These are phyloP conservation scores for Manihot esculenta DNA, from an alignment of 441 rosid species.

Conservation along the genomic window DNA sequence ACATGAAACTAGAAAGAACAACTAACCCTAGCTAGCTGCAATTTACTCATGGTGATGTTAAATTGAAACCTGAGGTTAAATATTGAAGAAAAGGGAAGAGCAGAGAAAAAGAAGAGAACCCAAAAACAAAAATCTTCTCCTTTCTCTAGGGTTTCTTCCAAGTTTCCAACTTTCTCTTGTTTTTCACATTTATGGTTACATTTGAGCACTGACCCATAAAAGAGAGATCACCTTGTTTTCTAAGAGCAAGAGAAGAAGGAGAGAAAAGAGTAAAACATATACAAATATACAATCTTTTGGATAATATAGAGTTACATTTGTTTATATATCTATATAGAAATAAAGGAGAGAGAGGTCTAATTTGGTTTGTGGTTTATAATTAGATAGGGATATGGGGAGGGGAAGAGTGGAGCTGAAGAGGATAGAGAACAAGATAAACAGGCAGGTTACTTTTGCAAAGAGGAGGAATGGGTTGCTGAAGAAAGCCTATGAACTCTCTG, in stretches of 20 bases:
- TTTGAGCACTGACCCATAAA: constrained; percentile 24
- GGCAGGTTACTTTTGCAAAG: constrained; percentile 91
- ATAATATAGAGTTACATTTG: background rate
- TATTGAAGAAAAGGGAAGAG: constrained; percentile 9
- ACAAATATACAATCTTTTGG: background rate
- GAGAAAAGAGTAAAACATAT: background rate
- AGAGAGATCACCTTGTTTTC: constrained; percentile 33
- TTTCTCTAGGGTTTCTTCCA: constrained; percentile 42
- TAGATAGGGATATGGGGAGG: constrained; percentile 54
- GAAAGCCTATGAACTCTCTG: constrained; percentile 87
- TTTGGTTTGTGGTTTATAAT: background rate
- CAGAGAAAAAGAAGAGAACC: constrained; percentile 17
- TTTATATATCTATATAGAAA: background rate
- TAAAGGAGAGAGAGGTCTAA: constrained; percentile 6
- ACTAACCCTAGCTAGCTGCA: constrained; percentile 46
- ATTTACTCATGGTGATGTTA: constrained; percentile 27
- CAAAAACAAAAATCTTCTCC: constrained; percentile 6
- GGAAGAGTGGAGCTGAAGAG: constrained; percentile 92
- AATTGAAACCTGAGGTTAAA: constrained; percentile 33
- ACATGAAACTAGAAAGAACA: constrained; percentile 41
- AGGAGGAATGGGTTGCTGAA: constrained; percentile 84
- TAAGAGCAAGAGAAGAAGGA: constrained; percentile 19
- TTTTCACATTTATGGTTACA: constrained; percentile 42
- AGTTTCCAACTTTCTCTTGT: constrained; percentile 26
- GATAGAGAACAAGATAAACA: constrained; percentile 95